Percentiles rank a stretch among this genome's conserved stretches.
Evolutionary conservation across 2,329 filamentous ascomycete species (phyloP).

Genomic region (Zelopaecilomyces penicillatus): DNA sequence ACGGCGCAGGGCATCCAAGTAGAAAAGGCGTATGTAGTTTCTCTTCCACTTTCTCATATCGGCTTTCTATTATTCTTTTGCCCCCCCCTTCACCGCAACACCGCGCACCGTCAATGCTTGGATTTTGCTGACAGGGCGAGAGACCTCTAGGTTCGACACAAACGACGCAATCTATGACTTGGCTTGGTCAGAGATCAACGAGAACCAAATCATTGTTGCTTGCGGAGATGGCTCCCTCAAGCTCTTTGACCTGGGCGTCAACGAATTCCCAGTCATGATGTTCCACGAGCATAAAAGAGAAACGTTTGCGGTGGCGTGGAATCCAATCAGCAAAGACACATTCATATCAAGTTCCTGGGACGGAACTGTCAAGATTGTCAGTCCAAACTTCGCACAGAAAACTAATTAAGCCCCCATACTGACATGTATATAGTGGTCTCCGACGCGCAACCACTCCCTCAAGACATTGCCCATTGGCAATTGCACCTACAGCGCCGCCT

Average conservation of each 20-base stretch:
- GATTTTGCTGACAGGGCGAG: no score
- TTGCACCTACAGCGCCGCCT: conserved; percentile 90
- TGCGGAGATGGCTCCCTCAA: conserved; percentile 93
- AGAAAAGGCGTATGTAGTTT: conserved; percentile 62
- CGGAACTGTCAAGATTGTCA: conserved; percentile 80
- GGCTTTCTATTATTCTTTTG: conserved; percentile 1
- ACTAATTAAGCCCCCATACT: no score
- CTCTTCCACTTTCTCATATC: neutral
- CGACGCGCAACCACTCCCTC: conserved; percentile 63
- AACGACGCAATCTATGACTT: conserved; percentile 95
- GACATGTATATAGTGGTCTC: conserved; percentile 59
- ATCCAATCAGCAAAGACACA: conserved; percentile 78
- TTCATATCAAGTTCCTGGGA: conserved; percentile 95
- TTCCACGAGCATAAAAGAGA: conserved; percentile 93
- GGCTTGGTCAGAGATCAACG: conserved; percentile 91
- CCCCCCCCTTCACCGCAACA: no score
- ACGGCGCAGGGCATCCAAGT: conserved; percentile 76
- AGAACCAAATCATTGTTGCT: conserved; percentile 83
- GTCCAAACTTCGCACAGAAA: conserved; percentile 13
- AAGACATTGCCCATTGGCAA: conserved; percentile 83
- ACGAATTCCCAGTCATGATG: conserved; percentile 79
- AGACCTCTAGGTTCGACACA: conserved; percentile 67
- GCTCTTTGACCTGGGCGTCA: conserved; percentile 76
- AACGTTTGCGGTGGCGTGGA: conserved; percentile 90
- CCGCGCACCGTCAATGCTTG: no score